Base-by-base conservation (phyloP, 768 basidiomycete species). In the Xerocomellus intermedius region DNA sequence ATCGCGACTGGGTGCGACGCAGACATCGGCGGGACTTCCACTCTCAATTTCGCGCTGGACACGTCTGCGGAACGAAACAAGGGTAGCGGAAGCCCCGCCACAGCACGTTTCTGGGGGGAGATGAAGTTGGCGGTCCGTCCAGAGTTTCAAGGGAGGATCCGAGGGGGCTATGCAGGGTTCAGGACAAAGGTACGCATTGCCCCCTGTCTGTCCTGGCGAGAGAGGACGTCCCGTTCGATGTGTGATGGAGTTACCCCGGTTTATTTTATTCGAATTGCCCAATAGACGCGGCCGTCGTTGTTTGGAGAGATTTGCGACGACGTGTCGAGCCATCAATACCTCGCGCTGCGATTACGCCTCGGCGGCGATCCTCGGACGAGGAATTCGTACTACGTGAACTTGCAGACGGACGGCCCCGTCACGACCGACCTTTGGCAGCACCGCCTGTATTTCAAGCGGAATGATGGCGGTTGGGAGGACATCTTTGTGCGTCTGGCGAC, bases 351-450 rank as follows among this genome's bases (percentile, higher is more conserved):
- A 5, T 73, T 97, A 12, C 85, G 91, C 16, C 82, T 87, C 55
- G 81, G 81, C 24, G 95, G 94, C 3, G 84, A 91, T 59, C 83
- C 85, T 21, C 78, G 82, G 38, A 89, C 89, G 39, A 82, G 85
- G 58, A 84, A 83, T 60, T 86, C 90, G n/a, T 98, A 94, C 77
- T 95, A 89, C 61, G 88, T 93, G 45, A 98, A 98, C 72, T 75
- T 98, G 43, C 94, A 97, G 69, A 96, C 94, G 3, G 89, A 93
- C 48, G 89, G 90, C 1, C 79, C 83, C 42, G 77, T 90, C 46
- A 81, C 84, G 47, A 87, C 85, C 36, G 93, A 96, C 68, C 75
- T 98, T n/a, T 98, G 91, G 87, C 96, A 97, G 67, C 94, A 98
- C 62, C 82, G 91, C 33, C 76, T 98, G n/a, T 91, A 82, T 72